Evolutionary conservation across 2,329 filamentous ascomycete genomes (phyloP).

Genomic region (Trichoderma hamatum): DNA sequence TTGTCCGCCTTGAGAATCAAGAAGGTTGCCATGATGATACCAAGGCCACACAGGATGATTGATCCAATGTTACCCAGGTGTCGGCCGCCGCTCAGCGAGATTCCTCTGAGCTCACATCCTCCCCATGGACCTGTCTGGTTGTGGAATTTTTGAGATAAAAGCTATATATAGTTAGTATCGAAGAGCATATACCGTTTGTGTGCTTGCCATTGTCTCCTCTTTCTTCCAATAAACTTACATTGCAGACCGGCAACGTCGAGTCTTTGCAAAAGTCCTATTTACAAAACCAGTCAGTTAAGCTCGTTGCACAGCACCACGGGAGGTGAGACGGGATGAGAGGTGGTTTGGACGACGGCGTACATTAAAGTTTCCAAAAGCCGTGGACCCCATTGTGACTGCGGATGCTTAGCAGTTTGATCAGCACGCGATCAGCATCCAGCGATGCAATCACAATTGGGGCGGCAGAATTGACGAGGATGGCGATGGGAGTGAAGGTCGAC

Average conservation of each 20-base stretch:
- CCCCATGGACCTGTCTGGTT: constrained; percentile 63
- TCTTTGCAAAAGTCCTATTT: constrained; percentile 78
- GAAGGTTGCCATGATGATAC: constrained; percentile 68
- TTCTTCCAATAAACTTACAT: constrained; percentile 61
- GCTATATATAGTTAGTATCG: constrained; percentile 31
- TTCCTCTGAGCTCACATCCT: constrained; percentile 77
- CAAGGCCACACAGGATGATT: constrained; percentile 78
- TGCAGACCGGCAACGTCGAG: constrained; percentile 81
- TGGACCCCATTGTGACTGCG: constrained; percentile 58
- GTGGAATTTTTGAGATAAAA: constrained; percentile 55
- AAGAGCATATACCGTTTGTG: not conserved
- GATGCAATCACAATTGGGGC: constrained; percentile 21
- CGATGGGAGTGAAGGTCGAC: not conserved
- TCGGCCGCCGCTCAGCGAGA: constrained; percentile 65
- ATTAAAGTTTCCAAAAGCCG: constrained; percentile 63
- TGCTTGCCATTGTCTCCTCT: not conserved
- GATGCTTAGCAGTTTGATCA: constrained; percentile 17
- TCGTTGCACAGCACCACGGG: constrained; percentile 19
- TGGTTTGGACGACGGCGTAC: constrained; percentile 42
- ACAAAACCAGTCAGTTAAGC: constrained; percentile 33
- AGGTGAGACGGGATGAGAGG: not conserved
- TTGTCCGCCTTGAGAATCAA: constrained; percentile 80
- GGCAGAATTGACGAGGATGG: constrained; percentile 8
- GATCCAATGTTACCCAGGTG: constrained; percentile 88
- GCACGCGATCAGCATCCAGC: constrained; percentile 13